Conservation (phyloP, 2,329 filamentous ascomycete genomes). For the Aotearoamyces nothofagi region DNA sequence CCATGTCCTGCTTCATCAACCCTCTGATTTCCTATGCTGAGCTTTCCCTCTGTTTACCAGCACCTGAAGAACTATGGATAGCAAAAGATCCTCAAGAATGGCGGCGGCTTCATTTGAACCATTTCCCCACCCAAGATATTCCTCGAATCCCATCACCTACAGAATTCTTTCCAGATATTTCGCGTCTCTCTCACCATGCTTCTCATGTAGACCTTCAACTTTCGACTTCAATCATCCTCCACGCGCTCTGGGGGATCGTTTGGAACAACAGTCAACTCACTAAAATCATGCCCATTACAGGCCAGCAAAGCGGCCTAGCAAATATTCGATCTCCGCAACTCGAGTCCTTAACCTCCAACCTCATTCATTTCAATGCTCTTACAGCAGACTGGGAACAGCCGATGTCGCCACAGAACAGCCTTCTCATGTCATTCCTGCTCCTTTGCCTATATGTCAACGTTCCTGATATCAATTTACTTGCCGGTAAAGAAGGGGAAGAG, state of each 20-base stretch:
- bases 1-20: conserved; percentile 49
- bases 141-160: conserved; percentile 7
- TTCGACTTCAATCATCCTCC: conserved; percentile 43
- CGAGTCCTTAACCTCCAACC: conserved; percentile 21
- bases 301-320: not conserved
- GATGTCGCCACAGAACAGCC: conserved; percentile 1
- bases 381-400: conserved; percentile 1
- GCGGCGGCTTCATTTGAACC: conserved; percentile 39
- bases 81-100: conserved; percentile 47
- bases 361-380: conserved; percentile 2
- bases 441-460: conserved; percentile 48
- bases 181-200: conserved; percentile 3
- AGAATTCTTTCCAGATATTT: conserved; percentile 7
- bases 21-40: conserved; percentile 56
- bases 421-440: conserved; percentile 24
- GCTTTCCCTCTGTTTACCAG: conserved; percentile 49
- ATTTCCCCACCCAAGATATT: not conserved
- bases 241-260: conserved; percentile 50
- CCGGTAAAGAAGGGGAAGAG: conserved; percentile 51
- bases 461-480: conserved; percentile 51
- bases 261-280: conserved; percentile 48
- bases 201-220: conserved; percentile 39
- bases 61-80: conserved; percentile 46
- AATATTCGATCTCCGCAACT: not conserved
- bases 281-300: too few relatives aligned